Evolutionary conservation across 2,329 filamentous ascomycete genomes (phyloP), one percentile per base, ranked within the genome.

Genomic region (Beauveria brongniartii): DNA sequence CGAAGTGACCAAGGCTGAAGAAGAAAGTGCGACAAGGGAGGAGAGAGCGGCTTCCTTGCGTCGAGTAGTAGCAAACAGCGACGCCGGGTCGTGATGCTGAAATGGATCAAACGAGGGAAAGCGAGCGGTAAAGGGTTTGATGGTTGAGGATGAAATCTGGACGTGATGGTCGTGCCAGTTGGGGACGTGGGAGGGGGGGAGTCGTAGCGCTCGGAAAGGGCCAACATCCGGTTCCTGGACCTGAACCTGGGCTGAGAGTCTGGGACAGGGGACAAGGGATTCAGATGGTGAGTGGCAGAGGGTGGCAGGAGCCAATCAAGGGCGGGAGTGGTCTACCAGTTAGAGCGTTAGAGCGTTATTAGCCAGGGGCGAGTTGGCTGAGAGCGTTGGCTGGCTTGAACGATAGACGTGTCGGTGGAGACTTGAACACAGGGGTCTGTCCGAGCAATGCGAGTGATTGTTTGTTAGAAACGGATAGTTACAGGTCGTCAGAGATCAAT

Each of bases 81-180:
- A 55, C 58, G 3, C 58, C 58, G 30, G 58, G 58, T 24, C 50
- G 58, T 55, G 50, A 60, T 47, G 51, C 50, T 55, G 48, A 18
- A 59, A 18, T 14, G 40, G 24, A 46, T 24, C 41, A 16, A 16
- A 47, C 41, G 51, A 60, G 43, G n/a, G 50, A 30, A 54, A 34
- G 37, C 18, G 47, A 43, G 28, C 10, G 8, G 10, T 24, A 20
- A 1, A 46, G 28, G 37, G 18, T 26, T 44, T 37, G 34, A 22
- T 54, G 58, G 48, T 60, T 54, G 50, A 47, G 16, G 41, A 60
- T 34, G 7, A 60, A 48, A 20, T 30, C 30, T 30, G 26, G 58
- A 30, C n/a, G 57, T 41, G 22, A 52, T 20, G 20, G 40, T 41
- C 28, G 54, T 56, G 41, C 54, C 43, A 56, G 41, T 18, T 34